Base-by-base conservation (phyloP, 768 basidiomycete species). In the Russula foetens region DNA sequence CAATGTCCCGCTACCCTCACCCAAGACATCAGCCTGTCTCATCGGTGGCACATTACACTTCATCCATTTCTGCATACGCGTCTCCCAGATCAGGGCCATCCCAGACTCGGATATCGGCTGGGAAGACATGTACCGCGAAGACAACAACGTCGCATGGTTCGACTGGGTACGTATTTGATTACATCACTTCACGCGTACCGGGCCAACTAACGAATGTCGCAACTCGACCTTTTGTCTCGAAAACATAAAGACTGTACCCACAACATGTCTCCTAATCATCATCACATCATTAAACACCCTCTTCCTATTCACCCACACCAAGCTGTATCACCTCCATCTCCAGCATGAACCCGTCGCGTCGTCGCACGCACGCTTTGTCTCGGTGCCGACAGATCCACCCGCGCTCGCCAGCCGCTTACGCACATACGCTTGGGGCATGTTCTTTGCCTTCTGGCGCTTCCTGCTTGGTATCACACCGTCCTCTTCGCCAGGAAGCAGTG, bases 81-180 rank as follows among this genome's bases (percentile, higher is more conserved):
- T 88, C 35, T 76, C 78, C 63, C 81, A 84, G 64, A 72, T 82
- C 51, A 76, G 81, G 23, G 71, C 75, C 7, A 75, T 84, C 2
- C 79, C 81, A 7, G 83, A 88, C 60, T 82, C 85, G 9, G 87
- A 91, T 63, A 67, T 85, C 21, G 85, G 84, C 3, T 91, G 88
- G 88, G 88, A 90, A 67, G 84, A 87, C 69, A 82, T 90, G 74
- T 85, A 87, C 61, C 78, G 79, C 58, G 86, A 86, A 68, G 81
- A 78, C 54, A 82, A 79, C 67, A 80, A 80, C 26, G 74, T 77
- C 21, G 76, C 83, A 4, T 89, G 88, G 88, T 85, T 90, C 60
- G 85, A 89, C 72, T 92, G 90, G 90, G 90, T 90, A 56, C 64
- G 70, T n/a, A n/a, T 68, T n/a, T 29, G 46, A 47, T 44, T 51